These are phyloP conservation scores for Euphorbia celastroides DNA, from an alignment of 441 rosid species.

Conservation along the genomic window DNA sequence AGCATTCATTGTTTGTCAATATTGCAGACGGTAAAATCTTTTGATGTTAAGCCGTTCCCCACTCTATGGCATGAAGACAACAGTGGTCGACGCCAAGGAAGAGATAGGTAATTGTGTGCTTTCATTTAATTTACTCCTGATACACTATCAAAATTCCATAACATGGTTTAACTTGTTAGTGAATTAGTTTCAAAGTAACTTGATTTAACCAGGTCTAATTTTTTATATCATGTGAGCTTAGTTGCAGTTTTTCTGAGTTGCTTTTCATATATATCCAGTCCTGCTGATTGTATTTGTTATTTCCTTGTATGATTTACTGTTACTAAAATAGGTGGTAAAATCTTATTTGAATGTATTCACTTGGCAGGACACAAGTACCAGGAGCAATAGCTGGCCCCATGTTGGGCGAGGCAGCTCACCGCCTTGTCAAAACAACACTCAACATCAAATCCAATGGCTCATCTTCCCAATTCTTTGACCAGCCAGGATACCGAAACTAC, in stretches of 20 bases:
- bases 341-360: not conserved
- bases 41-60: constrained; percentile 82
- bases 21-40: constrained; percentile 61
- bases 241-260: not conserved
- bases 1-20: not conserved
- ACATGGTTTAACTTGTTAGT: not conserved
- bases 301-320: not conserved
- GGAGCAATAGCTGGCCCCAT: constrained; percentile 69
- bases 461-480: constrained; percentile 42
- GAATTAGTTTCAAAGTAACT: not conserved
- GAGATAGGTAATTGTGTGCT: constrained; percentile 59
- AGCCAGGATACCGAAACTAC: constrained; percentile 31
- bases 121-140: not conserved
- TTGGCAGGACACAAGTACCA: constrained; percentile 65
- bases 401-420: constrained; percentile 96
- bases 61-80: constrained; percentile 90
- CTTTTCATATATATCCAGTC: not conserved
- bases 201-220: not conserved
- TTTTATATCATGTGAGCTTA: not conserved
- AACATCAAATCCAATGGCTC: constrained; percentile 59
- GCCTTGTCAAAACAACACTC: constrained; percentile 87
- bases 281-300: not conserved
- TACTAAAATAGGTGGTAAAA: not conserved
- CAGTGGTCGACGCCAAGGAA: constrained; percentile 54
- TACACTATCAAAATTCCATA: not conserved